Base-by-base conservation (phyloP, 768 basidiomycete genomes). In the Rhodosporidiobolus sp. region DNA sequence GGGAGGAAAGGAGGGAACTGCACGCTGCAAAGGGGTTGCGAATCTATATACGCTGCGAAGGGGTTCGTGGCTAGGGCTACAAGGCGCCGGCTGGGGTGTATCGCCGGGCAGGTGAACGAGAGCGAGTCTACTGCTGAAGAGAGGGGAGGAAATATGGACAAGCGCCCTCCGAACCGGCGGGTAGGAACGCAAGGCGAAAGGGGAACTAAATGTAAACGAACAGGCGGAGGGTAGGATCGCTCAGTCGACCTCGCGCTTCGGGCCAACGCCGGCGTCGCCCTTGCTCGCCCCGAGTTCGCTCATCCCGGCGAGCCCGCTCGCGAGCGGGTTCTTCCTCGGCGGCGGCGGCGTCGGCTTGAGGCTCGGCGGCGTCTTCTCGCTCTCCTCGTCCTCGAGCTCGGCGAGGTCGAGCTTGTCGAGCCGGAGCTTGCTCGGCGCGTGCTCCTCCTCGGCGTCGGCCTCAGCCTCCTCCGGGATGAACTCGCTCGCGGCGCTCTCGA, bases 181-280 rank as follows among this genome's bases (percentile, higher is more conserved):
- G 30, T 11, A 12, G 56, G 10, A 8, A 61, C 26, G n/a, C 12
- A 19, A 24, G 46, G 30, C 46, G 19, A 61, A 11, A 57, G 24
- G 56, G 28, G 43, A n/a, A 28, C 10, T 28, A n/a, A 1, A 32
- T 49, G 24, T 48, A 22, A 12, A 19, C n/a, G 57, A 22, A 12
- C 6, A 30, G 32, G 30, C 3, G 48, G 48, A 26, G 32, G 48
- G 22, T 1, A 20, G 30, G n/a, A 5, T 19, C 48, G 60, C 32
- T 62, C 32, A 62, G 46, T 62, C 60, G 17, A 62, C 48, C 60
- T 62, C 60, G 28, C 17, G 4, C 60, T 62, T 62, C 46, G 46
- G 7, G 28, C 60, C 60, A 30, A 62, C 60, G 22, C 46, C 60
- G 4, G 12, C 28, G 5, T 32, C 30, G 30, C 32, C 22, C 48